A percentile compares a stretch with the other conserved stretches of the same genome.
These are phyloP conservation scores for Mortierella sp. DNA, from an alignment of 371 early-diverging fungal species.

Conservation along the genomic window DNA sequence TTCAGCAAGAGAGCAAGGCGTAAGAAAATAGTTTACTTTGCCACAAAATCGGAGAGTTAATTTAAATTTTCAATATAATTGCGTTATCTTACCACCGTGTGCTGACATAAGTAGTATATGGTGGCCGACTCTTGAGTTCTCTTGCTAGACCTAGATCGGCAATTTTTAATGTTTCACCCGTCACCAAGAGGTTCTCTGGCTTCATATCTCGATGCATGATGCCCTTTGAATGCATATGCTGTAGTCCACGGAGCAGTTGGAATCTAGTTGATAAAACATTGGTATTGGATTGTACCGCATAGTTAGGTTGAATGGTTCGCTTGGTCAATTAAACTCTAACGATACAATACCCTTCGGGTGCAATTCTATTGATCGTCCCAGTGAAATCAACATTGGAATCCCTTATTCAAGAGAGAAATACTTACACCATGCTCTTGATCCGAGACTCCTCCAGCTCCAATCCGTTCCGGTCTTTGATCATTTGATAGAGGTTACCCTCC, in stretches of 20 bases:
- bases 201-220: slow-evolving; percentile 97
- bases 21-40: not conserved
- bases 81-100: slow-evolving; percentile 85
- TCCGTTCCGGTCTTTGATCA: slow-evolving; percentile 79
- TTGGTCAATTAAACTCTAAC: slow-evolving; percentile 16
- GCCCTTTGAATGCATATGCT: slow-evolving; percentile 90
- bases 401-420: not conserved
- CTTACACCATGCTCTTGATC: slow-evolving; percentile 74
- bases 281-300: no score
- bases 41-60: not conserved
- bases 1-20: not conserved
- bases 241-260: slow-evolving; percentile 87
- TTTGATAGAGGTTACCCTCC: slow-evolving; percentile 94
- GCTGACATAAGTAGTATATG: slow-evolving; percentile 94
- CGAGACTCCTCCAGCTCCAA: slow-evolving; percentile 64
- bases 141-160: slow-evolving; percentile 96
- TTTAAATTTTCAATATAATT: no score
- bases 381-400: not conserved
- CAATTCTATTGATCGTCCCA: not conserved
- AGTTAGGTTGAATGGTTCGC: not conserved
- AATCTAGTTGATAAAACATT: slow-evolving; percentile 47
- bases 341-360: not conserved
- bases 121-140: slow-evolving; percentile 84
- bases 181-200: slow-evolving; percentile 85
- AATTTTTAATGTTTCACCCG: slow-evolving; percentile 79